Percentiles rank a stretch among this genome's conserved stretches.
Conservation (phyloP, 306 rosid species). For the Biancaea sappan region DNA sequence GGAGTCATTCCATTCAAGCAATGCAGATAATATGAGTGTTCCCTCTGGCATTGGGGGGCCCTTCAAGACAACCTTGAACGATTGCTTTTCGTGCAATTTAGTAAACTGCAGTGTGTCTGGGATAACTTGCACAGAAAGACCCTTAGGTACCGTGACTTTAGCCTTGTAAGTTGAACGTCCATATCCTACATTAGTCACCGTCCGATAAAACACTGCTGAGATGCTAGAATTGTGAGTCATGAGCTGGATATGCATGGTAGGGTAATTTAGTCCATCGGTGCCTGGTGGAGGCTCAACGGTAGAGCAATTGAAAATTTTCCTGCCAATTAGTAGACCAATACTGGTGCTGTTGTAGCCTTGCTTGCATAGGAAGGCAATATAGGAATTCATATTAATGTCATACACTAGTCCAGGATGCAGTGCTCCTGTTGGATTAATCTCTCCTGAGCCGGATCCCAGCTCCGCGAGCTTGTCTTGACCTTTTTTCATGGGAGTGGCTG, state of each 20-base stretch:
- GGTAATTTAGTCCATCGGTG: constrained; percentile 84
- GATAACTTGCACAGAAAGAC: constrained; percentile 51
- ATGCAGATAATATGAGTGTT: constrained; percentile 28
- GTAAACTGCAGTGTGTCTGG: constrained; percentile 56
- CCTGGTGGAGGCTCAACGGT: constrained; percentile 42
- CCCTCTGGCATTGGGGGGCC: constrained; percentile 45
- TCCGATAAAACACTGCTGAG: constrained; percentile 60
- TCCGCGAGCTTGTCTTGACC: constrained; percentile 32
- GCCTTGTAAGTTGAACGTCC: constrained; percentile 59
- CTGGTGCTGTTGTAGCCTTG: constrained; percentile 47
- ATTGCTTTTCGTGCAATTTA: constrained; percentile 34
- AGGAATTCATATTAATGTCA: constrained; percentile 48
- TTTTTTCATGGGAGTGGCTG: constrained; percentile 69
- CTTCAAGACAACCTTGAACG: constrained; percentile 60
- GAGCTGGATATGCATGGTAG: constrained; percentile 60
- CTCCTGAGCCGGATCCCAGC: constrained; percentile 75
- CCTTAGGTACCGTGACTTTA: constrained; percentile 50
- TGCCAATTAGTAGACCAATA: constrained; percentile 50
- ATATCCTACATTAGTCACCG: constrained; percentile 66
- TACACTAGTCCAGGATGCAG: constrained; percentile 70
- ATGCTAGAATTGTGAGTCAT: constrained; percentile 15
- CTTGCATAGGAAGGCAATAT: constrained; percentile 64
- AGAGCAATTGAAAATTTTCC: constrained; percentile 46
- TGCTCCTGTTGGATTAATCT: constrained; percentile 61
- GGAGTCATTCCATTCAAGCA: constrained; percentile 68